Conservation (phyloP, 345 rosid species). For the Stellera chamaejasme region DNA sequence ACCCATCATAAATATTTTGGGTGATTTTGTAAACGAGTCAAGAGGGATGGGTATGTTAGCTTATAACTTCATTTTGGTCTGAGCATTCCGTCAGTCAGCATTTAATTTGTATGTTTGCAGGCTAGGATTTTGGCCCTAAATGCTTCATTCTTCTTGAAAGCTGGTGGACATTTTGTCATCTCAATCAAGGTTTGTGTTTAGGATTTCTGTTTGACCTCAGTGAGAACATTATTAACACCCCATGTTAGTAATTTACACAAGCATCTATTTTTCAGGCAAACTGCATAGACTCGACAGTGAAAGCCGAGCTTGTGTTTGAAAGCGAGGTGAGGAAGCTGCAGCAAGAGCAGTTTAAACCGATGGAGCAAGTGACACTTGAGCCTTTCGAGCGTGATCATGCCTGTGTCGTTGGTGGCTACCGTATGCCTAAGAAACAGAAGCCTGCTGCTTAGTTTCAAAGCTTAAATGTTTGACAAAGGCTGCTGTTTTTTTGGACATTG, state of each 20-base stretch:
- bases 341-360: slow-evolving; percentile 81
- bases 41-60: too few species aligned
- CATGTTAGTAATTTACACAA: neutral
- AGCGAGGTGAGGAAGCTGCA: slow-evolving; percentile 84
- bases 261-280: slow-evolving; percentile 52
- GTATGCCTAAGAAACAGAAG: slow-evolving; percentile 81
- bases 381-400: slow-evolving; percentile 98
- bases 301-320: slow-evolving; percentile 78
- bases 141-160: slow-evolving; percentile 71
- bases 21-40: too few species aligned
- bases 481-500: too few species aligned
- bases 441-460: slow-evolving; percentile 12
- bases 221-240: too few species aligned
- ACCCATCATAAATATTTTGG: too few species aligned
- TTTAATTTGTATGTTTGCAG: slow-evolving; percentile 25
- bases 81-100: too few species aligned
- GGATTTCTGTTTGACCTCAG: neutral
- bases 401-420: slow-evolving; percentile 82
- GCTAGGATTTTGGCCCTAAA: slow-evolving; percentile 94
- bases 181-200: slow-evolving; percentile 77
- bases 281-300: slow-evolving; percentile 85
- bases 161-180: slow-evolving; percentile 97
- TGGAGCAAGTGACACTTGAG: slow-evolving; percentile 86
- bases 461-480: too few species aligned
- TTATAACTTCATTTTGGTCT: too few species aligned